Evolutionary conservation across 495 filamentous ascomycete species (phyloP).

Genomic region (Pyronema omphalodes): DNA sequence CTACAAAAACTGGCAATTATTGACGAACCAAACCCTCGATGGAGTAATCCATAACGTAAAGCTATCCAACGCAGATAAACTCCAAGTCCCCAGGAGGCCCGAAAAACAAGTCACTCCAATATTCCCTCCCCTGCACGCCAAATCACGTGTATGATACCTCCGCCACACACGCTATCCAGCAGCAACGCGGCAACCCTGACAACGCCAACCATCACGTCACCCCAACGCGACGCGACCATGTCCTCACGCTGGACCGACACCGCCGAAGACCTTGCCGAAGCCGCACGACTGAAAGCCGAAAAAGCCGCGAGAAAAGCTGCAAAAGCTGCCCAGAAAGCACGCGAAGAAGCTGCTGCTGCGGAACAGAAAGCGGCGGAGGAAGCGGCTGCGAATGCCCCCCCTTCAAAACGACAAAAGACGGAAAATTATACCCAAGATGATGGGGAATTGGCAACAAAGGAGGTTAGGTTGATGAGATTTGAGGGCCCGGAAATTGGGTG

Average conservation of each 20-base stretch:
- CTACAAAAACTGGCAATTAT: too few relatives aligned
- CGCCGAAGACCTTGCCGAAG: slow-evolving; percentile 51
- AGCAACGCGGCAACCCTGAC: too few relatives aligned
- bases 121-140: too few relatives aligned
- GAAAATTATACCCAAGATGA: slow-evolving; percentile 24
- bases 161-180: too few relatives aligned
- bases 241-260: slow-evolving; percentile 68
- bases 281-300: slow-evolving; percentile 58
- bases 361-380: slow-evolving; percentile 16
- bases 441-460: slow-evolving; percentile 20
- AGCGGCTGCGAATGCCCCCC: slow-evolving; percentile 12
- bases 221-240: slow-evolving; percentile 30
- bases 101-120: too few relatives aligned
- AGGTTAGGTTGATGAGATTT: slow-evolving; percentile 47
- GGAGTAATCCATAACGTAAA: too few relatives aligned
- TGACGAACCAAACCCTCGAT: too few relatives aligned
- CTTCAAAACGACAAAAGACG: slow-evolving; percentile 31
- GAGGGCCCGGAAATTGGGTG: slow-evolving; percentile 48
- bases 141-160: too few relatives aligned
- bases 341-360: slow-evolving; percentile 36
- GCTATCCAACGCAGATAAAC: too few relatives aligned
- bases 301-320: slow-evolving; percentile 77
- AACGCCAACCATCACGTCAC: neutral
- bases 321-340: slow-evolving; percentile 69
- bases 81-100: too few relatives aligned